These are phyloP conservation scores for Pistacia vera DNA, from an alignment of 345 rosid species.

Conservation along the genomic window DNA sequence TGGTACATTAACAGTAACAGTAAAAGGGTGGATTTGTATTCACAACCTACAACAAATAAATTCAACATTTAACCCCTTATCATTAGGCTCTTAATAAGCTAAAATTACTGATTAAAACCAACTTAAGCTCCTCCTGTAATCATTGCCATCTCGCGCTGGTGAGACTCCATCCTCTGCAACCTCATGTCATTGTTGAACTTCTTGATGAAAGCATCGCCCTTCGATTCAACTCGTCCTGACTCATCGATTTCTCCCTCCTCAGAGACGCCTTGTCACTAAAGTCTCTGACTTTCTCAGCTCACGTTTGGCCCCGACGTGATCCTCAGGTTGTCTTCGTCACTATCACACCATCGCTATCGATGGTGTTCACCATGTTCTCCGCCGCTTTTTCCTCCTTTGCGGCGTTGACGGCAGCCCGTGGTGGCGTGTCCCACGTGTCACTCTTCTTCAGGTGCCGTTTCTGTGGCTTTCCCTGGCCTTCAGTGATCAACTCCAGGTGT, in stretches of 20 bases:
- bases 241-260: conserved; percentile 39
- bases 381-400: no score
- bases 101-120: no score
- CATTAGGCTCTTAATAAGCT: no score
- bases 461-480: conserved; percentile 25
- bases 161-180: conserved; percentile 47
- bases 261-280: conserved; percentile 30
- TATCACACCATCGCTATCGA: background rate
- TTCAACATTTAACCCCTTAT: no score
- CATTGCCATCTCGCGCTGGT: conserved; percentile 34
- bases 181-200: conserved; percentile 41
- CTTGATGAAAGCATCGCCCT: conserved; percentile 53
- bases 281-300: conserved; percentile 42
- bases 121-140: conserved; percentile 14
- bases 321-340: conserved; percentile 9
- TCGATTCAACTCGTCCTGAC: conserved; percentile 47
- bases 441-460: conserved; percentile 35
- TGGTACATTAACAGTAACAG: no score
- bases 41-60: no score
- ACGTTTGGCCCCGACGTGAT: conserved; percentile 16
- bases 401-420: background rate
- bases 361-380: background rate
- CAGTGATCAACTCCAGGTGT: conserved; percentile 52
- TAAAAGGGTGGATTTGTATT: no score
- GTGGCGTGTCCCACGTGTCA: conserved; percentile 44